These are phyloP conservation scores for Aspergillus mulundensis DNA, from an alignment of 495 filamentous ascomycete genomes.

Conservation along the genomic window DNA sequence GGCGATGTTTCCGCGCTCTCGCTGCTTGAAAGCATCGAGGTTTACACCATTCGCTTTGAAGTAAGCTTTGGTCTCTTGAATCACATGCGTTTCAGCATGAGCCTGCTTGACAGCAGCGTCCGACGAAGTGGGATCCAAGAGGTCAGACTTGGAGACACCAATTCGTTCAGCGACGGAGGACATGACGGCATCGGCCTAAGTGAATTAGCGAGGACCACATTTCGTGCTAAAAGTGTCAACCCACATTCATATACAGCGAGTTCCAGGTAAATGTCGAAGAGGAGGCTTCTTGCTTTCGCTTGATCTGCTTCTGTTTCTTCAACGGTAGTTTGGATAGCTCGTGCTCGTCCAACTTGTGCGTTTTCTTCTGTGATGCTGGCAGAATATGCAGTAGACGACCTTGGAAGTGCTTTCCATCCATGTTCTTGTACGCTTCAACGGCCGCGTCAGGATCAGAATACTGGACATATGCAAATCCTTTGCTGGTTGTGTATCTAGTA, in stretches of 20 bases:
- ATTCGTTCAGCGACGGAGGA: slow-evolving; percentile 82
- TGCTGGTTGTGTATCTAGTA: slow-evolving; percentile 57
- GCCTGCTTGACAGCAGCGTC: slow-evolving; percentile 95
- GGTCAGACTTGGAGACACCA: slow-evolving; percentile 80
- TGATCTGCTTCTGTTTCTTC: slow-evolving; percentile 89
- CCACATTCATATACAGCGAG: slow-evolving; percentile 92
- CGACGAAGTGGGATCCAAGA: slow-evolving; percentile 89
- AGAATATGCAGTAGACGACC: slow-evolving; percentile 88
- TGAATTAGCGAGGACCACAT: slow-evolving; percentile 22
- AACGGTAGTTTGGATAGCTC: slow-evolving; percentile 82
- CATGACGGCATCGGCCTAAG: slow-evolving; percentile 79
- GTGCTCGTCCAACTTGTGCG: slow-evolving; percentile 79
- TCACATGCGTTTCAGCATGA: slow-evolving; percentile 91
- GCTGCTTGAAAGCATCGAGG: slow-evolving; percentile 80
- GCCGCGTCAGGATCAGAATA: slow-evolving; percentile 67
- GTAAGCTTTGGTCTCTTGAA: slow-evolving; percentile 92
- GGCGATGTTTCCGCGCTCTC: slow-evolving; percentile 75
- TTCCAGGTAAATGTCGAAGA: slow-evolving; percentile 91
- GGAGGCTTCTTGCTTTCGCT: slow-evolving; percentile 71
- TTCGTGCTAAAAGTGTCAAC: slow-evolving; percentile 8
- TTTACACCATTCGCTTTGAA: slow-evolving; percentile 84
- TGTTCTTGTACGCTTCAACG: slow-evolving; percentile 64
- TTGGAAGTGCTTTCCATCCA: slow-evolving; percentile 83
- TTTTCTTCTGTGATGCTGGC: slow-evolving; percentile 72
- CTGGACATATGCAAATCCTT: slow-evolving; percentile 87